Evolutionary conservation across 2,329 filamentous ascomycete genomes (phyloP).

Genomic region (Stachybotrys chartarum): DNA sequence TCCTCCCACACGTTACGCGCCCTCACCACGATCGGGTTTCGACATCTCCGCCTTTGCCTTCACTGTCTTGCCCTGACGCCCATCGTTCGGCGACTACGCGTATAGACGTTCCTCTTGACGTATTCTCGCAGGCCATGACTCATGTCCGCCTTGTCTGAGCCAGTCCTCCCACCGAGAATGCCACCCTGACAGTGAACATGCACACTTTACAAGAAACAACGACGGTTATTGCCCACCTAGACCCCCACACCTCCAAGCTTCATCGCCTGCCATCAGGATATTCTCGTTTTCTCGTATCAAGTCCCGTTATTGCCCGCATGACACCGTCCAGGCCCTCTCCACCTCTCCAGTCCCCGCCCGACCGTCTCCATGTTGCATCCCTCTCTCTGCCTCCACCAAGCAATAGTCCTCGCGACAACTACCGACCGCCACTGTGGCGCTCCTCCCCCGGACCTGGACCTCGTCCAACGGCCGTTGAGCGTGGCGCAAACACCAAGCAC

Average conservation of each 20-base stretch:
- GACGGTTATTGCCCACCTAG: not conserved
- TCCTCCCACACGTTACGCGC: not conserved
- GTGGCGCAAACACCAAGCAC: not conserved
- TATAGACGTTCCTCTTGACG: not conserved
- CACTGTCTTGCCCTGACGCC: not conserved
- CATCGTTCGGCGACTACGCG: not conserved
- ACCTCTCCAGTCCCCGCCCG: not conserved
- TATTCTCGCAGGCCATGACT: not conserved
- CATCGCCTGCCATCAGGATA: not conserved
- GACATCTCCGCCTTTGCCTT: not conserved
- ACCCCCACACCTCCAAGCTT: not conserved
- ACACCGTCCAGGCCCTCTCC: not conserved
- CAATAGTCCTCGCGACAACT: not conserved
- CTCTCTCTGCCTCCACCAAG: not conserved
- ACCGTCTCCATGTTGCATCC: not conserved
- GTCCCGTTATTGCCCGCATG: not conserved
- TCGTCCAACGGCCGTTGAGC: not conserved
- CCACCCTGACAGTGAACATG: not conserved
- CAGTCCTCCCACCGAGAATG: not conserved
- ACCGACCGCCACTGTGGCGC: not conserved
- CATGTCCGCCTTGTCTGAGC: not conserved
- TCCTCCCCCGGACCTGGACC: not conserved
- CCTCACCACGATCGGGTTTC: not conserved
- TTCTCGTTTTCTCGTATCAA: not conserved
- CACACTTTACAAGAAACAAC: not conserved